These are phyloP conservation scores for Collariella sp. DNA, from an alignment of 495 filamentous ascomycete species.

Conservation along the genomic window DNA sequence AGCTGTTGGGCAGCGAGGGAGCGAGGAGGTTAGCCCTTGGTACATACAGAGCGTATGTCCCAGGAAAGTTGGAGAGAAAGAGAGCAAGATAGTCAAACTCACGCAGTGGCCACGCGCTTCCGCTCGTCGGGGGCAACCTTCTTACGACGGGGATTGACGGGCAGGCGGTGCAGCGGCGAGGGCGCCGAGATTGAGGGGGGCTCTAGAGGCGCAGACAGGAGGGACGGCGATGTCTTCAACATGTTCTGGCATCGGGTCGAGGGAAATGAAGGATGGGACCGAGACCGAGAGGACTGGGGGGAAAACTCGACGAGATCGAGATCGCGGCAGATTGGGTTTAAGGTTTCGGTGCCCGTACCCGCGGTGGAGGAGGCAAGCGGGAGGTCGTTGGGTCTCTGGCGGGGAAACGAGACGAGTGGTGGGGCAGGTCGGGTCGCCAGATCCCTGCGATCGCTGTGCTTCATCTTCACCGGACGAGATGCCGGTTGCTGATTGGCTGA, in stretches of 20 bases:
- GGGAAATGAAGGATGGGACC: not conserved
- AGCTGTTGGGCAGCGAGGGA: constrained; percentile 16
- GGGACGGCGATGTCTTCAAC: constrained; percentile 18
- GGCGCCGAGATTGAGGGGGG: constrained; percentile 2
- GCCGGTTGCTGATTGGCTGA: not conserved
- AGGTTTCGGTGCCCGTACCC: constrained; percentile 27
- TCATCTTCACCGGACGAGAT: not conserved
- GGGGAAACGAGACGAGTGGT: not conserved
- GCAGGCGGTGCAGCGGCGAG: constrained; percentile 21
- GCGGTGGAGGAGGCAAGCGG: constrained; percentile 17
- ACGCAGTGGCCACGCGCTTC: constrained; percentile 32
- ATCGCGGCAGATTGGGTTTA: constrained; percentile 15
- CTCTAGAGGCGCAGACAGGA: constrained; percentile 4
- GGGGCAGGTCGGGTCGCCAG: constrained; percentile 3
- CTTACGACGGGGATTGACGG: constrained; percentile 32
- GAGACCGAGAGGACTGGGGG: not conserved
- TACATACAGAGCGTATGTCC: not conserved
- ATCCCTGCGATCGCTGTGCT: not conserved
- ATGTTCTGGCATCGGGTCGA: constrained; percentile 15
- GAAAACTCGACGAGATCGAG: not conserved
- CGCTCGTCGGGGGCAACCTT: constrained; percentile 29
- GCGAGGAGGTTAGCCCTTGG: not conserved
- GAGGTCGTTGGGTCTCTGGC: constrained; percentile 8
- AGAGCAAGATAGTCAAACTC: constrained; percentile 5
- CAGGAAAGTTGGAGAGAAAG: not conserved